A percentile compares a stretch with the other conserved stretches of the same genome.
phyloP scores from a whole-genome alignment of 176 grass and related monocot genomes.

The Rhipidocladum racemiflorum region DNA sequence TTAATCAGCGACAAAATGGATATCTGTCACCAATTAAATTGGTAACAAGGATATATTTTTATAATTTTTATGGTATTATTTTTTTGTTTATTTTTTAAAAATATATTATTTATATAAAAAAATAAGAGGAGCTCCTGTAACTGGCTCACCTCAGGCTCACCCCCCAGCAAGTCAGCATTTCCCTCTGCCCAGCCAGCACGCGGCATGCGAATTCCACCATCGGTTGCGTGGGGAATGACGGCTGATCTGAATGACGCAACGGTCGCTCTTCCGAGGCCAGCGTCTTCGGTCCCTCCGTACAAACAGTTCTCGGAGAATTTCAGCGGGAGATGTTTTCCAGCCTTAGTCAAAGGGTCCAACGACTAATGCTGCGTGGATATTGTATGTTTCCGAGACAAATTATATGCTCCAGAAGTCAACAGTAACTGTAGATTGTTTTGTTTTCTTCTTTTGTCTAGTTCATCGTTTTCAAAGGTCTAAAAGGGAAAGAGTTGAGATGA shows the following conservation, averaged over 20 bases:
- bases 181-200: background rate
- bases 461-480: background rate
- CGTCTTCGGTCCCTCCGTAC: background rate
- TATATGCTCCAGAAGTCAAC: background rate
- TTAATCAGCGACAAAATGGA: too few relatives aligned
- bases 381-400: background rate
- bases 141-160: too few relatives aligned
- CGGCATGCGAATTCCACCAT: background rate
- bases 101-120: too few relatives aligned
- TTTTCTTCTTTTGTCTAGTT: background rate
- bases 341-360: background rate
- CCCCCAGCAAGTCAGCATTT: conserved; percentile 1
- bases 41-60: too few relatives aligned
- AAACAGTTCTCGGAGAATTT: background rate
- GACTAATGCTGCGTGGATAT: background rate
- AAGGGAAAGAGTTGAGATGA: background rate
- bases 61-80: too few relatives aligned
- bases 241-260: background rate
- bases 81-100: too few relatives aligned
- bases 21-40: too few relatives aligned
- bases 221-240: background rate
- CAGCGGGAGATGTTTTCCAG: background rate
- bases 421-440: background rate
- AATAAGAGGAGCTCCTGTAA: too few relatives aligned
- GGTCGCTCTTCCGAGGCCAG: background rate